A percentile compares a stretch with the other conserved stretches of the same genome.
These are phyloP conservation scores for Cryptococcus sp. DNA, from an alignment of 1,284 basidiomycete genomes.

Conservation along the genomic window DNA sequence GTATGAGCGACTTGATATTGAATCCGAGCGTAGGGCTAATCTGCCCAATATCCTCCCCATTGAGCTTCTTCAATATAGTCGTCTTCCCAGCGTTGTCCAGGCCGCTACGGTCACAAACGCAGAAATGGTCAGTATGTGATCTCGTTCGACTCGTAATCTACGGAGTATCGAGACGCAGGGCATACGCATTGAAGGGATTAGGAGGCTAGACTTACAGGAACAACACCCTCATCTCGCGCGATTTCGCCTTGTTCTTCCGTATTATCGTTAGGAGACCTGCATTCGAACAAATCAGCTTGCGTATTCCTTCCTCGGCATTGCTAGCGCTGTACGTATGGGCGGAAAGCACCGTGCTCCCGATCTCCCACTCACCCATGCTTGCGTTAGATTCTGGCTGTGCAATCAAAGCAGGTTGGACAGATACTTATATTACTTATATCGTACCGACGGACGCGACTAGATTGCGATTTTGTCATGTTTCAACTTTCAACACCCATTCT, in stretches of 20 bases:
- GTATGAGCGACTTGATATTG: conserved; percentile 95
- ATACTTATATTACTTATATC: too few species aligned
- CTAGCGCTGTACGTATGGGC: too few species aligned
- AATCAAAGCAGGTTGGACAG: too few species aligned
- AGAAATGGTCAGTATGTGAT: background rate
- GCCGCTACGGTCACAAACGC: conserved; percentile 62
- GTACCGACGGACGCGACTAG: too few species aligned
- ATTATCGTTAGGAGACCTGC: conserved; percentile 91
- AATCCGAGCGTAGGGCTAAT: conserved; percentile 96
- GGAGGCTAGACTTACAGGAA: conserved; percentile 70
- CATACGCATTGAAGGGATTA: too few species aligned
- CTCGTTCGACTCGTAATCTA: background rate
- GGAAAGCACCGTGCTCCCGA: too few species aligned
- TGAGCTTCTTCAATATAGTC: conserved; percentile 92
- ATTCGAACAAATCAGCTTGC: too few species aligned
- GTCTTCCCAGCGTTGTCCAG: conserved; percentile 99
- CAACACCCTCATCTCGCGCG: conserved; percentile 91
- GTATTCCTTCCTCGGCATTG: too few species aligned
- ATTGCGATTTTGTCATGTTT: too few species aligned
- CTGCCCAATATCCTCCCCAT: conserved; percentile 80
- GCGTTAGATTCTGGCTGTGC: too few species aligned
- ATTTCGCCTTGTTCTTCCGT: conserved; percentile 90
- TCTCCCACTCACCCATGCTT: background rate
- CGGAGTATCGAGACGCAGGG: background rate
- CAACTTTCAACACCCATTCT: too few species aligned